phyloP scores from a whole-genome alignment of 805 yeast species.

The Yamadazyma tumulicola region DNA sequence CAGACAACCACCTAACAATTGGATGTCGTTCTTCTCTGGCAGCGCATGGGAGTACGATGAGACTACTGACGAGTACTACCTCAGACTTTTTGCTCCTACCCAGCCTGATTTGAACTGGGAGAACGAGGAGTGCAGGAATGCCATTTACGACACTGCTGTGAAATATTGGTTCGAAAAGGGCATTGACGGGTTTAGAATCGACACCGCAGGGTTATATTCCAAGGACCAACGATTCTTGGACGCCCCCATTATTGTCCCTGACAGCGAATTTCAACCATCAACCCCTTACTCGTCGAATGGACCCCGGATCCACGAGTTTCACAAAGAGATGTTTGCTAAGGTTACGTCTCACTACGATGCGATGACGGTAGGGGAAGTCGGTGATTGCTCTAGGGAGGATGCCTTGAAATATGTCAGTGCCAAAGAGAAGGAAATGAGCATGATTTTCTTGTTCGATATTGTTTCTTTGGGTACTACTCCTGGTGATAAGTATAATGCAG shows the following conservation, averaged over 20 bases:
- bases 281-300: conserved; percentile 37
- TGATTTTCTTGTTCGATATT: conserved; percentile 33
- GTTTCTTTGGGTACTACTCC: conserved; percentile 35
- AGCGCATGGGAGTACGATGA: conserved; percentile 59
- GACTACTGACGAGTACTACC: conserved; percentile 50
- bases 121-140: conserved; percentile 33
- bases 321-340: conserved; percentile 45
- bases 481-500: conserved; percentile 36
- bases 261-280: conserved; percentile 38
- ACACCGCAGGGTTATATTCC: conserved; percentile 51
- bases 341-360: conserved; percentile 45
- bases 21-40: conserved; percentile 51
- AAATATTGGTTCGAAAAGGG: conserved; percentile 55
- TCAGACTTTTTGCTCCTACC: conserved; percentile 48
- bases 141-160: conserved; percentile 46
- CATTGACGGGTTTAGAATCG: conserved; percentile 58
- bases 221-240: conserved; percentile 45
- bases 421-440: conserved; percentile 32
- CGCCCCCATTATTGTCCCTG: conserved; percentile 46
- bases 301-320: conserved; percentile 57
- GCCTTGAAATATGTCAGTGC: conserved; percentile 43
- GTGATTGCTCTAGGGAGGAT: conserved; percentile 39
- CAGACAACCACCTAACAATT: conserved; percentile 55
- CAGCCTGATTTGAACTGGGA: conserved; percentile 69
- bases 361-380: conserved; percentile 59